Percentiles rank a stretch among this genome's conserved stretches.
Conservation (phyloP, 371 early-diverging fungal genomes). For the Chytridiales sp. region DNA sequence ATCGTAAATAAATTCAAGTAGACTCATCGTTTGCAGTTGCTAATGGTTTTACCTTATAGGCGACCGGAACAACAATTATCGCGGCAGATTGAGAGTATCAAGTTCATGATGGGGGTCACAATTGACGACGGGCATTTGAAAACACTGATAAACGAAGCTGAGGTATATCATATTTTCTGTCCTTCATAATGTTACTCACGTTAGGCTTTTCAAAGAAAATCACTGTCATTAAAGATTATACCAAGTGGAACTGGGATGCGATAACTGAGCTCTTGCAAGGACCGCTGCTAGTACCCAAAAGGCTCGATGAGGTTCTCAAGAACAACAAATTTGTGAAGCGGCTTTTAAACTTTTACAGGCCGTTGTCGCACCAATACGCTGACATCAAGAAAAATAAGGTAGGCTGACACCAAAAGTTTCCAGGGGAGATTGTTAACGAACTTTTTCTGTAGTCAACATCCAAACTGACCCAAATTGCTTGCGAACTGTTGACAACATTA, state of each 20-base stretch:
- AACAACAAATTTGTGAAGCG: constrained; percentile 75
- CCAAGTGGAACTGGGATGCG: constrained; percentile 83
- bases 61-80: not conserved
- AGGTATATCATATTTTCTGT: constrained; percentile 45
- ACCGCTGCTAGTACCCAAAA: constrained; percentile 66
- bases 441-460: constrained; percentile 17
- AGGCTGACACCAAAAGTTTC: constrained; percentile 18
- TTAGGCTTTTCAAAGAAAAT: constrained; percentile 31
- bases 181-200: not conserved
- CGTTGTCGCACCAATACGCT: constrained; percentile 68
- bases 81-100: constrained; percentile 29
- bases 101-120: constrained; percentile 52
- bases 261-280: constrained; percentile 75
- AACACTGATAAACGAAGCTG: constrained; percentile 64
- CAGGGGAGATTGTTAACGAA: no score
- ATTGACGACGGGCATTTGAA: constrained; percentile 71
- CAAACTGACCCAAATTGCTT: constrained; percentile 61
- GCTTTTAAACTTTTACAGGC: constrained; percentile 73
- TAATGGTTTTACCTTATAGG: not conserved
- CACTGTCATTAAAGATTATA: constrained; percentile 68
- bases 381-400: constrained; percentile 55
- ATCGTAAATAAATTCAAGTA: constrained; percentile 5
- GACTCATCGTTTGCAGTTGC: constrained; percentile 14
- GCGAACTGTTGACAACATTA: constrained; percentile 62
- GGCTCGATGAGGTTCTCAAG: constrained; percentile 77